These are phyloP conservation scores for Aspergillus terreus DNA, from an alignment of 2,329 filamentous ascomycete species.

Conservation along the genomic window DNA sequence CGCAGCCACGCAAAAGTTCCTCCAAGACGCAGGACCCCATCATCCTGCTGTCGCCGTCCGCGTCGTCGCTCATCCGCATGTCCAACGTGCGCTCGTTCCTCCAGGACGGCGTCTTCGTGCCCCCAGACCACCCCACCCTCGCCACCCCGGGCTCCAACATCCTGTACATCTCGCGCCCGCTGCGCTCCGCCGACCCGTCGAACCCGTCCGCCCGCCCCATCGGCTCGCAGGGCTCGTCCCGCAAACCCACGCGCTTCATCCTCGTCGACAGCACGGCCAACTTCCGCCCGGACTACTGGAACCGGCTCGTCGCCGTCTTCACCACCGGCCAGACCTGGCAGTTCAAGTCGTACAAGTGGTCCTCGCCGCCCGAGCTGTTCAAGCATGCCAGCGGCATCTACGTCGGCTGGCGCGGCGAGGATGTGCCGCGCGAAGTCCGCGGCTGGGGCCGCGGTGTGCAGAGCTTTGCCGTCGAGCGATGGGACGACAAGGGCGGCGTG, in stretches of 20 bases:
- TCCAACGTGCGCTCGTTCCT: conserved; percentile 95
- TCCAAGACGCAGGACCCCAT: conserved; percentile 70
- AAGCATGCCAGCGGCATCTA: conserved; percentile 82
- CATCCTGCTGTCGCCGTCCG: conserved; percentile 93
- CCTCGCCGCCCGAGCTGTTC: conserved; percentile 82
- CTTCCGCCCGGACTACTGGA: conserved; percentile 98
- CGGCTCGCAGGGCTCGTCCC: conserved; percentile 47
- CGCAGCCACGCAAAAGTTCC: conserved; percentile 38
- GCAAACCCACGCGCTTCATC: conserved; percentile 82
- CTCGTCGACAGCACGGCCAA: conserved; percentile 88
- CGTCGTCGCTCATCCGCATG: conserved; percentile 90
- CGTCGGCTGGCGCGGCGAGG: conserved; percentile 86
- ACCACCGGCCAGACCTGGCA: conserved; percentile 98
- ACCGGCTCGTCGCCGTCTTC: conserved; percentile 90
- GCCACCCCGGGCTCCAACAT: conserved; percentile 68
- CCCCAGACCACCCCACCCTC: conserved; percentile 62
- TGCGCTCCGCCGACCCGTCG: conserved; percentile 52
- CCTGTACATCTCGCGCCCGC: conserved; percentile 74
- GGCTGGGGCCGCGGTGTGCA: conserved; percentile 84
- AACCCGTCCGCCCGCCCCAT: conserved; percentile 41
- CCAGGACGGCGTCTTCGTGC: conserved; percentile 74
- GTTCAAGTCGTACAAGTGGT: conserved; percentile 98
- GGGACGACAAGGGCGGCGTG: conserved; percentile 51
- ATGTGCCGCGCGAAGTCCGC: conserved; percentile 70
- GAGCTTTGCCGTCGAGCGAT: conserved; percentile 78